These are phyloP conservation scores for Haplosporangium sp. DNA, from an alignment of 371 early-diverging fungal genomes.

Conservation along the genomic window DNA sequence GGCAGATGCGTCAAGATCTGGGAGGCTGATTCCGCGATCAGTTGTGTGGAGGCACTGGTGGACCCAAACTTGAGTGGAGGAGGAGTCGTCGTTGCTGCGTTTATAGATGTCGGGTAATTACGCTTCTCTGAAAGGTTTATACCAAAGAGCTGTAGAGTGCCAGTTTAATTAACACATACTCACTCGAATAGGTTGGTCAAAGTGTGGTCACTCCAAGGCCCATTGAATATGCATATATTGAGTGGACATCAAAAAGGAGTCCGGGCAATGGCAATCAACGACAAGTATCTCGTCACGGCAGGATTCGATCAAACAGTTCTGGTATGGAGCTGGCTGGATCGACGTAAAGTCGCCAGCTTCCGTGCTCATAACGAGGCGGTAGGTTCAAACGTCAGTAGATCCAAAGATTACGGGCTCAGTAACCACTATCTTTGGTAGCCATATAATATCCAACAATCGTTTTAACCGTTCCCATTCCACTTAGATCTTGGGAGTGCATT, in stretches of 20 bases:
- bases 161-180: not conserved
- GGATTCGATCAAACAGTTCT: constrained; percentile 45
- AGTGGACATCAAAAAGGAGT: constrained; percentile 50
- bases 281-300: constrained; percentile 34
- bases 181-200: constrained; percentile 28
- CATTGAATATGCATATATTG: constrained; percentile 30
- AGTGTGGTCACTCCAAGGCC: constrained; percentile 48
- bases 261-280: constrained; percentile 43
- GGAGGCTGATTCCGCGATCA: constrained; percentile 44
- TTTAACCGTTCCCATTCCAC: too few species aligned
- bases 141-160: not conserved
- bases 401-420: too few species aligned
- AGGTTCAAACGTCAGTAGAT: not conserved
- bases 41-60: constrained; percentile 38
- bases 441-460: too few species aligned
- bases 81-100: constrained; percentile 45
- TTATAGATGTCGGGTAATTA: constrained; percentile 52
- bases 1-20: constrained; percentile 42
- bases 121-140: too few species aligned
- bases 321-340: constrained; percentile 38
- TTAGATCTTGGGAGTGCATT: constrained; percentile 43
- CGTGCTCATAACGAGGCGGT: constrained; percentile 50
- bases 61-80: constrained; percentile 55
- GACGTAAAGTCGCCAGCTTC: constrained; percentile 40
- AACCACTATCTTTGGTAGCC: too few species aligned